Conservation (phyloP, 2,329 filamentous ascomycete species). For the Thelonectria blattea region DNA sequence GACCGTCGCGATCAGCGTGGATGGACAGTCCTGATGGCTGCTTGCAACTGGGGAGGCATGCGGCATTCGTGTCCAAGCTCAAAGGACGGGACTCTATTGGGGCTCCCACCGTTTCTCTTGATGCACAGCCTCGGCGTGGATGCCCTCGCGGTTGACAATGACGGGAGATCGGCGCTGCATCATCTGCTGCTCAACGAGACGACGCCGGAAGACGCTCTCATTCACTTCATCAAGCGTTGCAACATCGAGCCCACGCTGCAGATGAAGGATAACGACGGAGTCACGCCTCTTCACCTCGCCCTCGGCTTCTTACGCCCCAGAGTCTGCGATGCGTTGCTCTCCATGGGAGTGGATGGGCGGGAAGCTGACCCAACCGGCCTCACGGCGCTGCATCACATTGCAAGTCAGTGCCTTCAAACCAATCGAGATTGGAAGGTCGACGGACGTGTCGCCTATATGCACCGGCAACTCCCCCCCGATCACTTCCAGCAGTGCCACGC, state of each 20-base stretch:
- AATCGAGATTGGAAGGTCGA: background rate
- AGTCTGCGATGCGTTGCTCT: slow-evolving; percentile 25
- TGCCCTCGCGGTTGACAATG: slow-evolving; percentile 19
- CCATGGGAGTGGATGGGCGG: slow-evolving; percentile 22
- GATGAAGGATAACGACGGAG: slow-evolving; percentile 16
- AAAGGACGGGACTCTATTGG: background rate
- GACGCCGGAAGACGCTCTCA: slow-evolving; percentile 12
- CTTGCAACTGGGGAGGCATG: slow-evolving; percentile 16
- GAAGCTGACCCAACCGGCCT: slow-evolving; percentile 22
- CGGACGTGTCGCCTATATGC: background rate
- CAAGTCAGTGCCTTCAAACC: slow-evolving; percentile 17
- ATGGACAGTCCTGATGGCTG: slow-evolving; percentile 29
- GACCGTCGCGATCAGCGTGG: slow-evolving; percentile 26
- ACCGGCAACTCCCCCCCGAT: background rate
- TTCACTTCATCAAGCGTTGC: slow-evolving; percentile 24
- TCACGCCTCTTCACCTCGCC: slow-evolving; percentile 23
- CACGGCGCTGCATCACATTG: slow-evolving; percentile 28
- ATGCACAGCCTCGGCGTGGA: slow-evolving; percentile 28
- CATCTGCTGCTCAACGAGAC: slow-evolving; percentile 27
- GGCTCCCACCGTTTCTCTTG: background rate
- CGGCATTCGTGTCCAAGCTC: background rate
- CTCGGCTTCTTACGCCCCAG: slow-evolving; percentile 20
- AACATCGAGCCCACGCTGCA: slow-evolving; percentile 21
- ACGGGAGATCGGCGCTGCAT: slow-evolving; percentile 30
- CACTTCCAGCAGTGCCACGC: slow-evolving; percentile 17